These are phyloP conservation scores for Meyerozyma sp. DNA, from an alignment of 1,139 yeast genomes.

Conservation along the genomic window DNA sequence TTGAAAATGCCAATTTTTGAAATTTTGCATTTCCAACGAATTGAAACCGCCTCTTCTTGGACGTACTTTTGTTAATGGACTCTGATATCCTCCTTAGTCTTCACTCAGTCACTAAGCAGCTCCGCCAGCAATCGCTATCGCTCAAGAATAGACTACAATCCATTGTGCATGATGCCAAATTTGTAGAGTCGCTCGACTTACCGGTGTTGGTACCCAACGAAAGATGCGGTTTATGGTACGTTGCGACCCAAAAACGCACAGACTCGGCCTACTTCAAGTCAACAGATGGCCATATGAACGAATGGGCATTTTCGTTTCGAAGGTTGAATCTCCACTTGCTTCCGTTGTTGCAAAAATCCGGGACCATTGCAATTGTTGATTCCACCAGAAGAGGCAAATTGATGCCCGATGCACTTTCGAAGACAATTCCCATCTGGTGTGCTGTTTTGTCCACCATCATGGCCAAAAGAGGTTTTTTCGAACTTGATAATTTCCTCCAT, in stretches of 20 bases:
- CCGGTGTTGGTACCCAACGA: slow-evolving; percentile 65
- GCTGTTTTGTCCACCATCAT: slow-evolving; percentile 62
- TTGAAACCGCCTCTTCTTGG: no score
- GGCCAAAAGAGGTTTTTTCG: slow-evolving; percentile 23
- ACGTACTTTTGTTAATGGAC: not conserved
- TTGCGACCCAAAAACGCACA: slow-evolving; percentile 32
- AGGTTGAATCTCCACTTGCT: slow-evolving; percentile 70
- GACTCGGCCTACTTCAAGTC: slow-evolving; percentile 75
- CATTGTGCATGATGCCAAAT: slow-evolving; percentile 53
- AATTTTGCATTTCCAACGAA: not conserved
- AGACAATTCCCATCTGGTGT: slow-evolving; percentile 90
- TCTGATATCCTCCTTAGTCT: slow-evolving; percentile 9
- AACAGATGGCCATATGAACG: slow-evolving; percentile 81
- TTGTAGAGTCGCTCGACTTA: slow-evolving; percentile 14
- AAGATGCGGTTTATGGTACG: slow-evolving; percentile 87
- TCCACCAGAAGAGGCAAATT: slow-evolving; percentile 80
- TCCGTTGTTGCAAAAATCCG: slow-evolving; percentile 31
- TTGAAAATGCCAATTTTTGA: not conserved
- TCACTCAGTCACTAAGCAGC: slow-evolving; percentile 27
- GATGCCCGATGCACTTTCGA: slow-evolving; percentile 82
- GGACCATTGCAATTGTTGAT: slow-evolving; percentile 66
- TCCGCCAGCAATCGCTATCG: slow-evolving; percentile 51
- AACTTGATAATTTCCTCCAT: slow-evolving; percentile 17
- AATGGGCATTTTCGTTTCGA: slow-evolving; percentile 74
- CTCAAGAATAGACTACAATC: slow-evolving; percentile 65